phyloP scores from a whole-genome alignment of 2,329 filamentous ascomycete genomes.

The Cladophialophora bantiana region DNA sequence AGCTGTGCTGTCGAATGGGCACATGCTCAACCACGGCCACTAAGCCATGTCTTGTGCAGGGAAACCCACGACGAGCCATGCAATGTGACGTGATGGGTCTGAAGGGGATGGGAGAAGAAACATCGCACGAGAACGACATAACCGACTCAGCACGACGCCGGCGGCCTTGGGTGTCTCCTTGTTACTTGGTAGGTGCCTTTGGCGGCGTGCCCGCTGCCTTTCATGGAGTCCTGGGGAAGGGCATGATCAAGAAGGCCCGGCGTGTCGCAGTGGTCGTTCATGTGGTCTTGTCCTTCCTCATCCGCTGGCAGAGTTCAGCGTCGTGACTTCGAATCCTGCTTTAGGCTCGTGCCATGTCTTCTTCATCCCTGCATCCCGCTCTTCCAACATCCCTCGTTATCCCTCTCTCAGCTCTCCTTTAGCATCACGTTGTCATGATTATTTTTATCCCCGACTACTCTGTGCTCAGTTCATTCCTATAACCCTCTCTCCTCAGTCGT shows the following conservation, averaged over 20 bases:
- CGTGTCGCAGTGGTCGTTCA: too few species aligned
- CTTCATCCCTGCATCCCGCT: not conserved
- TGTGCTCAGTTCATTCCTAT: not conserved
- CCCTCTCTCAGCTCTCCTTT: not conserved
- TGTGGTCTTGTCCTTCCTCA: constrained; percentile 1
- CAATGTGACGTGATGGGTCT: not conserved
- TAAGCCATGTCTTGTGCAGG: not conserved
- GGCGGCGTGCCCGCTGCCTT: too few species aligned
- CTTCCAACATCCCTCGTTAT: not conserved
- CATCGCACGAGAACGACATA: not conserved
- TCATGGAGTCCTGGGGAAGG: too few species aligned
- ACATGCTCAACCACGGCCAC: not conserved
- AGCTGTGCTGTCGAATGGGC: not conserved
- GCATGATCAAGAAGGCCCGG: too few species aligned
- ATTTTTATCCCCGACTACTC: not conserved
- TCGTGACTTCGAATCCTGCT: not conserved
- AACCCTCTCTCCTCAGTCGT: not conserved
- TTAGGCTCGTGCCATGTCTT: not conserved
- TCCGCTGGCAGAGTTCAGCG: not conserved
- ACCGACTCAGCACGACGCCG: too few species aligned
- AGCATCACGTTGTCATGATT: constrained; percentile 1
- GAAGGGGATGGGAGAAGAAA: not conserved
- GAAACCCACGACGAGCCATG: not conserved
- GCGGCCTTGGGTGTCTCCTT: too few species aligned
- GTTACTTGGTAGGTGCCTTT: too few species aligned